Evolutionary conservation across 306 rosid genomes (phyloP).

Genomic region (Vigna trinervia): DNA sequence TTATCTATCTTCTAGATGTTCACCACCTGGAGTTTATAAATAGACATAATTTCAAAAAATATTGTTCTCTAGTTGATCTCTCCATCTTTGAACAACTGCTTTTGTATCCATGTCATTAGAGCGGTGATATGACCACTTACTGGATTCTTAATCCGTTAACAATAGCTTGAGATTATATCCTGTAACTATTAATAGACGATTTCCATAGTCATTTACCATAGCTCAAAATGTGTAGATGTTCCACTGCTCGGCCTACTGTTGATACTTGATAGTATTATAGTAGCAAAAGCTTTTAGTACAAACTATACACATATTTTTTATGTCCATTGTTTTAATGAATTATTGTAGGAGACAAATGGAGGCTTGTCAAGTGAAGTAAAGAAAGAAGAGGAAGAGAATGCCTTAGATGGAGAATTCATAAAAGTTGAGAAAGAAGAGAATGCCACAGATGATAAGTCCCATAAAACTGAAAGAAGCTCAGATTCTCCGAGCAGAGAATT

Average conservation of each 20-base stretch:
- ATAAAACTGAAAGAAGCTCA: constrained; percentile 60
- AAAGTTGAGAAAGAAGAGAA: constrained; percentile 89
- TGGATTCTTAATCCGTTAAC: not conserved
- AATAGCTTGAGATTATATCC: not conserved
- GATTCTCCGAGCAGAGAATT: constrained; percentile 71
- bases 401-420: constrained; percentile 89
- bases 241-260: constrained; percentile 2
- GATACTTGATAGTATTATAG: not conserved
- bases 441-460: constrained; percentile 46
- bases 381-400: constrained; percentile 88
- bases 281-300: not conserved
- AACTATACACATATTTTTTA: not conserved
- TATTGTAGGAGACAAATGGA: constrained; percentile 64
- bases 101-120: not conserved
- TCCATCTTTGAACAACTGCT: not conserved
- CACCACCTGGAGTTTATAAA: not conserved
- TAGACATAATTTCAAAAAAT: not conserved
- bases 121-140: not conserved
- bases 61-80: not conserved
- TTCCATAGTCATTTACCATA: constrained; percentile 17
- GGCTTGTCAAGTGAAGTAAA: constrained; percentile 55
- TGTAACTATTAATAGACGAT: constrained; percentile 4
- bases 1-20: not conserved
- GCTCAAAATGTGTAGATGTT: constrained; percentile 10
- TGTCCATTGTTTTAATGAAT: constrained; percentile 10